Evolutionary conservation across 2,329 filamentous ascomycete species (phyloP), one percentile per base, ranked within the genome.

Genomic region (Akanthomyces lecanii): DNA sequence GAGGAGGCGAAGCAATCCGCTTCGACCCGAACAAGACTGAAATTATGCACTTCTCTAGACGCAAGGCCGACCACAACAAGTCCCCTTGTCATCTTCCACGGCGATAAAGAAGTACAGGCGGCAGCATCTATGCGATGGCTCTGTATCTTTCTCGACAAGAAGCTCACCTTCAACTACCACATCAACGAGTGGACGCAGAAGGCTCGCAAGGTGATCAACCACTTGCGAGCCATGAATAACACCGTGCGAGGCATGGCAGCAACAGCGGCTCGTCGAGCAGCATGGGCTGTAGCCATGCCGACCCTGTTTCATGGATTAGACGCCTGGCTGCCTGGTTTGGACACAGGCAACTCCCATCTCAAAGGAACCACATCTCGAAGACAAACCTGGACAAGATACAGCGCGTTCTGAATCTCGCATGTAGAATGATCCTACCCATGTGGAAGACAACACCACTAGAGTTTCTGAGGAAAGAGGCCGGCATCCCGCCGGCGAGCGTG

Each of bases 101-200:
- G 55, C 25, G 42, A 58, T 16, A 58, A 58, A 18, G 55, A 58
- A 33, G 48, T 58, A 58, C 42, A 30, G 18, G 55, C 42, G 10
- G 47, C 25, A 4, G 33, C 5, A 47, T 33, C 42, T n/a, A 47
- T 58, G 42, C 25, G 42, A 23, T 58, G 42, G 55, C 55, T 58
- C 14, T 25, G 38, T 16, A 58, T 48, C 25, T 58, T 16, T 28
- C 42, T 58, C n/a, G 55, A 58, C 30, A 58, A 58, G 55, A 58
- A 48, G 48, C 55, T 58, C 42, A 58, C 55, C 55, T 58, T 58
- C 21, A 47, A 58, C 40, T 14, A 58, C 55, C 42, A 58, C 14
- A 47, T 58, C 4, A 38, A 42, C 4, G 21, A 58, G 28, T 58
- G 55, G 55, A 36, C 42, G 11, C 25, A 58, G 18, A 58, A 58